phyloP scores from a whole-genome alignment of 768 basidiomycete genomes.

The Pholiota microspora region DNA sequence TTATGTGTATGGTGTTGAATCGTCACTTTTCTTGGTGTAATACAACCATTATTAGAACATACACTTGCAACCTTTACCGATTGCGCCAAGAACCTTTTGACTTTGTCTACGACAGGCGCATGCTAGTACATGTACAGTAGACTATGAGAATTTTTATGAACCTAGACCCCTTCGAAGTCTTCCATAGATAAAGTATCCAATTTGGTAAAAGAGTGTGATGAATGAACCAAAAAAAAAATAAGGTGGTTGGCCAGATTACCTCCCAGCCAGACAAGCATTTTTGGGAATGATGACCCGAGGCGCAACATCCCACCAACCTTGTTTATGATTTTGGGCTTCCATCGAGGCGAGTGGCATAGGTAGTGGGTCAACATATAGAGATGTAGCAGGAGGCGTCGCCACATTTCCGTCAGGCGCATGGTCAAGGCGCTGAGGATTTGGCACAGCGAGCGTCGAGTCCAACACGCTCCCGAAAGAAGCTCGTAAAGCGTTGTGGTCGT shows the following conservation, averaged over 20 bases:
- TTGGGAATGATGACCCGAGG: conserved; percentile 29
- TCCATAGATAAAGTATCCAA: background rate
- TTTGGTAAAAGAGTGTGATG: background rate
- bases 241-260: conserved; percentile 31
- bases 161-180: background rate
- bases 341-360: conserved; percentile 58
- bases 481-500: conserved; percentile 19
- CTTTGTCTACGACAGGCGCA: too few species aligned
- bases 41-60: background rate
- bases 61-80: background rate
- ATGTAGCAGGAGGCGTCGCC: background rate
- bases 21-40: background rate
- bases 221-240: background rate
- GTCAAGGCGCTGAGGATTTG: conserved; percentile 2
- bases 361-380: conserved; percentile 42
- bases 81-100: background rate
- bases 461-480: conserved; percentile 21
- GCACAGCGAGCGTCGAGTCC: conserved; percentile 23
- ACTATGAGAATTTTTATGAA: too few species aligned
- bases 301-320: conserved; percentile 11
- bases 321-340: conserved; percentile 27
- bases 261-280: conserved; percentile 39
- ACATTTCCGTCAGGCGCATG: background rate
- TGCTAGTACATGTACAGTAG: too few species aligned
- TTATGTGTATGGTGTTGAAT: background rate